phyloP scores from a whole-genome alignment of 495 filamentous ascomycete species.

The Geopyxis carbonaria region DNA sequence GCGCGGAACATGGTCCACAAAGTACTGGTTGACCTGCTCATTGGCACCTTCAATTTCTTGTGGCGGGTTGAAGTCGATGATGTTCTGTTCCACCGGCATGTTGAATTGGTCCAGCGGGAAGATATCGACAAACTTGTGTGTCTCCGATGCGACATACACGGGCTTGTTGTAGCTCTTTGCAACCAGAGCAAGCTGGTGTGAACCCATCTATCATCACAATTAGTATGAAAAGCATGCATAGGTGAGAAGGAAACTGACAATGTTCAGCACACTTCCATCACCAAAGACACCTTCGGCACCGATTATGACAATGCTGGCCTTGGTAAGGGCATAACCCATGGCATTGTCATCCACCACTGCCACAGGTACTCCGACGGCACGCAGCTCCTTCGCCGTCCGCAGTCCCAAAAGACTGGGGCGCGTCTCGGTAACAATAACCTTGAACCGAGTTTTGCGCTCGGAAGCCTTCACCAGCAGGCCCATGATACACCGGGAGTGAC shows the following conservation, averaged over 20 bases:
- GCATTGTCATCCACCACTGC: constrained; percentile 68
- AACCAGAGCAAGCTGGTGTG: constrained; percentile 72
- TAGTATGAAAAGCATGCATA: neutral
- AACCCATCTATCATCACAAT: constrained; percentile 47
- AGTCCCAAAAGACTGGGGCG: constrained; percentile 38
- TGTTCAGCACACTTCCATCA: constrained; percentile 74
- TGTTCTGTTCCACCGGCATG: constrained; percentile 54
- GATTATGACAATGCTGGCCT: constrained; percentile 64
- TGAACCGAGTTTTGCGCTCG: constrained; percentile 52
- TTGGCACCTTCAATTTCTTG: constrained; percentile 31
- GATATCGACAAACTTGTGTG: constrained; percentile 80
- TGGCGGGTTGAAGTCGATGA: constrained; percentile 43
- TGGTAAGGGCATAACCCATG: constrained; percentile 69
- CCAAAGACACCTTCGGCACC: constrained; percentile 91
- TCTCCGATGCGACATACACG: constrained; percentile 85
- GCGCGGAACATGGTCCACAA: constrained; percentile 76
- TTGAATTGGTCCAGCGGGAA: constrained; percentile 67
- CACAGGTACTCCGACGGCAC: constrained; percentile 59
- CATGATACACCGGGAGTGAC: constrained; percentile 67
- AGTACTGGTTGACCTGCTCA: constrained; percentile 25
- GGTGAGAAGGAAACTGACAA: constrained; percentile 7
- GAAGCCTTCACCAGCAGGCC: constrained; percentile 58
- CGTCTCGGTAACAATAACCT: constrained; percentile 62
- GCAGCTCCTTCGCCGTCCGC: constrained; percentile 47
- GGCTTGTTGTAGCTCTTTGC: constrained; percentile 61